phyloP scores from a whole-genome alignment of 495 filamentous ascomycete genomes.

The Lophiostoma macrostomum region DNA sequence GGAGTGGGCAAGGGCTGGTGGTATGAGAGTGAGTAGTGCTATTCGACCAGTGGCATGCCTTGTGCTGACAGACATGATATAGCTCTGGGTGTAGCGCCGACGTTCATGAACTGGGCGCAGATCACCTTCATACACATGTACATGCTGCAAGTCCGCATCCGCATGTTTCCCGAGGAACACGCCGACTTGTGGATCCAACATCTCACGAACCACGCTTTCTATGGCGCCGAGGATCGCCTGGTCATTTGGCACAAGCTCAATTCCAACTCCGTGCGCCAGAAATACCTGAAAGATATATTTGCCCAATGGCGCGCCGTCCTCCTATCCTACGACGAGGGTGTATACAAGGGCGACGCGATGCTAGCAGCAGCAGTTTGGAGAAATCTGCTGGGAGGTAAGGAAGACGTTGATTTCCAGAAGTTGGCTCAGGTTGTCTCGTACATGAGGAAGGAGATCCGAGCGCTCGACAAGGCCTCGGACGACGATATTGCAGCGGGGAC shows the following conservation, averaged over 20 bases:
- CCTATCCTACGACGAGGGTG: conserved; percentile 81
- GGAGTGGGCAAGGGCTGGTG: conserved; percentile 75
- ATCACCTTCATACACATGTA: conserved; percentile 96
- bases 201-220: conserved; percentile 89
- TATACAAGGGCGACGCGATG: conserved; percentile 79
- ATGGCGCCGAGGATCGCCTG: conserved; percentile 87
- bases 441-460: conserved; percentile 62
- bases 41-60: not conserved
- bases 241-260: conserved; percentile 64
- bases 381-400: conserved; percentile 77
- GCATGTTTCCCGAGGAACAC: conserved; percentile 62
- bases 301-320: conserved; percentile 84
- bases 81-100: conserved; percentile 65
- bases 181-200: conserved; percentile 67
- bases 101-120: conserved; percentile 93
- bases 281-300: conserved; percentile 88
- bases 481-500: conserved; percentile 29
- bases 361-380: conserved; percentile 88
- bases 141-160: conserved; percentile 80
- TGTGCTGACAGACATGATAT: not conserved
- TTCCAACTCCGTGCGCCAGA: conserved; percentile 64
- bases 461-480: conserved; percentile 24
- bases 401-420: conserved; percentile 65
- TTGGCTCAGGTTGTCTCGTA: conserved; percentile 75
- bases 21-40: conserved; percentile 65